Evolutionary conservation across 1,139 yeast species (phyloP).

Genomic region (Suhomyces wounanorum): DNA sequence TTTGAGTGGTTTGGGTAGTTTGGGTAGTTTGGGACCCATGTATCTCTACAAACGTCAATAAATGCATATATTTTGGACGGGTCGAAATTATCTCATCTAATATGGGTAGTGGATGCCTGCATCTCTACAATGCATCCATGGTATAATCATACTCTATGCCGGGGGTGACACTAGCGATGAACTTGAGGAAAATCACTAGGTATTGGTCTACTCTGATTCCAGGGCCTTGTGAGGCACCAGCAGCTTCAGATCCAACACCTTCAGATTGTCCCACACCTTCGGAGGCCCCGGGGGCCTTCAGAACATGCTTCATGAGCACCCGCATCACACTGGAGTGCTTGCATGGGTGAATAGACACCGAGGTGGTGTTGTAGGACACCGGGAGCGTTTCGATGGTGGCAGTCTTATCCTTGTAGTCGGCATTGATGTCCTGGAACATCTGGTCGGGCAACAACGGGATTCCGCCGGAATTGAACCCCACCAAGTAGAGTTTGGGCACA

Average conservation of each 20-base stretch:
- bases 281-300: neutral
- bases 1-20: too few relatives aligned
- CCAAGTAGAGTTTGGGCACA: slow-evolving; percentile 91
- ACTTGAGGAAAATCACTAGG: slow-evolving; percentile 82
- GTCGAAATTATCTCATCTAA: neutral
- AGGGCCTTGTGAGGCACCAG: slow-evolving; percentile 24
- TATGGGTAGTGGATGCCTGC: neutral
- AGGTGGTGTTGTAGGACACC: slow-evolving; percentile 71
- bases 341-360: slow-evolving; percentile 96
- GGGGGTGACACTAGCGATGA: slow-evolving; percentile 95
- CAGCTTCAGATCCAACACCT: too few relatives aligned
- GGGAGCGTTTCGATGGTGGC: slow-evolving; percentile 96
- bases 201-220: slow-evolving; percentile 86
- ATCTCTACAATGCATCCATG: slow-evolving; percentile 64
- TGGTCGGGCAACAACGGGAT: slow-evolving; percentile 82
- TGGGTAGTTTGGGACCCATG: too few relatives aligned
- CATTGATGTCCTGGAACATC: slow-evolving; percentile 92
- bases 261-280: too few relatives aligned
- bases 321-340: slow-evolving; percentile 94
- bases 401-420: slow-evolving; percentile 92
- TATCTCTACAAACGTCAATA: neutral
- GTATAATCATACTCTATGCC: slow-evolving; percentile 97
- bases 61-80: neutral
- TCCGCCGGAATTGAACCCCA: slow-evolving; percentile 84
- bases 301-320: slow-evolving; percentile 64